Conservation (phyloP, 192 early-diverging fungal genomes). For the Jimgerdemannia lactiflua region DNA sequence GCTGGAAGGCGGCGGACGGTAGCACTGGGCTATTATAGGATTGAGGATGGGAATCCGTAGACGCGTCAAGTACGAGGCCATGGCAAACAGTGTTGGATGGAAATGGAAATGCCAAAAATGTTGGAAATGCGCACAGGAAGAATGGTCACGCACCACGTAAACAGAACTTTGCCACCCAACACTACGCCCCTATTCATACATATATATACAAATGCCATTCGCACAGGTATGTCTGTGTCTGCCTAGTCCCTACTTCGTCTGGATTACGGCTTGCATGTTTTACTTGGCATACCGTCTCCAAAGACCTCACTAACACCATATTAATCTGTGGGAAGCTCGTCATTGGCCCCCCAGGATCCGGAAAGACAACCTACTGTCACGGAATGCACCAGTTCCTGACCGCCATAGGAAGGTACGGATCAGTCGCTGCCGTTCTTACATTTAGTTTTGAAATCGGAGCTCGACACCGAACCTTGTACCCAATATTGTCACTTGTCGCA, state of each 20-base stretch:
- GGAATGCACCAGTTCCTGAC: conserved; percentile 88
- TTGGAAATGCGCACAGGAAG: too few relatives aligned
- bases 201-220: conserved; percentile 11
- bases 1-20: neutral
- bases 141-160: too few relatives aligned
- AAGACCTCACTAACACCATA: neutral
- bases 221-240: conserved; percentile 9
- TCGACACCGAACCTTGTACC: too few relatives aligned
- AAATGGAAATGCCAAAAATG: neutral
- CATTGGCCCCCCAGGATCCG: conserved; percentile 91
- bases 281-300: too few relatives aligned
- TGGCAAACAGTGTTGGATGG: neutral
- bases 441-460: neutral
- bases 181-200: too few relatives aligned
- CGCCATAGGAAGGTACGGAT: conserved; percentile 59
- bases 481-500: conserved; percentile 1
- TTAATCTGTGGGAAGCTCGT: conserved; percentile 62
- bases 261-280: too few relatives aligned
- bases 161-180: too few relatives aligned
- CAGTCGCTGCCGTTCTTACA: neutral
- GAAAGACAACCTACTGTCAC: conserved; percentile 95
- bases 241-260: too few relatives aligned
- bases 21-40: neutral
- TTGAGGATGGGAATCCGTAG: neutral
- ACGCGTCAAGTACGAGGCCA: neutral